A percentile compares a stretch with the other conserved stretches of the same genome.
These are phyloP conservation scores for Chrysopogon serrulatus DNA, from an alignment of 176 grass and related monocot species.

Conservation along the genomic window DNA sequence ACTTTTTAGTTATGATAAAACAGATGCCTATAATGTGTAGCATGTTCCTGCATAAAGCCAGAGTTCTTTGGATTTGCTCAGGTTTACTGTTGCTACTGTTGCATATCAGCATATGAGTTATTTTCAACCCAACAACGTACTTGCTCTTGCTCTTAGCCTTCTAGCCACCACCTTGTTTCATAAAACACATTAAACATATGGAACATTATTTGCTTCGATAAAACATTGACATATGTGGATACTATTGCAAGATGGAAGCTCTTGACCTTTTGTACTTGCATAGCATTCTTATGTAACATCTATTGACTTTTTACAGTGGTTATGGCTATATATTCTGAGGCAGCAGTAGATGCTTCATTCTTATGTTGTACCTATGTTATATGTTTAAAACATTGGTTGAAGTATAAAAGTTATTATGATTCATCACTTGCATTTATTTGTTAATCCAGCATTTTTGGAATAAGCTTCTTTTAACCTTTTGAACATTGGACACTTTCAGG, in stretches of 20 bases:
- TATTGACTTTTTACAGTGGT: not conserved
- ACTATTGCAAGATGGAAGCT: not conserved
- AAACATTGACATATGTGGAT: not conserved
- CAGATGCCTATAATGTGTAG: not conserved
- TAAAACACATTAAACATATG: not conserved
- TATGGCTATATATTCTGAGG: not conserved
- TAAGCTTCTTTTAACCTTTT: not conserved
- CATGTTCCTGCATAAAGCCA: not conserved
- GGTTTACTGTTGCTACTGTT: not conserved
- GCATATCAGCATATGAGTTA: not conserved
- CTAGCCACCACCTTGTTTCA: not conserved
- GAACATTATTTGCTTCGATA: not conserved
- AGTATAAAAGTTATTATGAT: not conserved
- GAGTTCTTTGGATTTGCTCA: not conserved
- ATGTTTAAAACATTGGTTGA: not conserved
- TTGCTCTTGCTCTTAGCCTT: not conserved
- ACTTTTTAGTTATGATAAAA: not conserved
- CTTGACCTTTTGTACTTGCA: not conserved
- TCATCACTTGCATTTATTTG: not conserved
- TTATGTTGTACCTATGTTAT: not conserved
- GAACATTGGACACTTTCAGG: constrained; percentile 35
- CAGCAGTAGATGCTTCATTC: not conserved
- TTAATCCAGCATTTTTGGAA: not conserved
- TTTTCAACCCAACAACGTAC: not conserved
- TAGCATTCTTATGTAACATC: not conserved